phyloP scores from a whole-genome alignment of 106 monocot species.

The Platanthera guangdongensis region DNA sequence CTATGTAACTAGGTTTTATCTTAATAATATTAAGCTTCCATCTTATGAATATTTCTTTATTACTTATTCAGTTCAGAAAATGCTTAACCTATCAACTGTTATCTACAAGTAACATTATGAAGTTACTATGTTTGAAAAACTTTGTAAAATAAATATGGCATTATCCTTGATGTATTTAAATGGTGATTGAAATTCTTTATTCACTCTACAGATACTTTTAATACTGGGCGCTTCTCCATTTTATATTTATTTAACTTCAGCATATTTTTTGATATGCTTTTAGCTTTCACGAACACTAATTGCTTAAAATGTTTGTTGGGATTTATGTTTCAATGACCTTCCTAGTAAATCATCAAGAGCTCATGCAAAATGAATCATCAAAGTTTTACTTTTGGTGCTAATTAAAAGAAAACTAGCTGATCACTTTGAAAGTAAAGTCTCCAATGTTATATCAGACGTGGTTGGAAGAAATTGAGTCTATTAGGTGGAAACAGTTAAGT shows the following conservation, averaged over 20 bases:
- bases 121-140: background rate
- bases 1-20: background rate
- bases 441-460: background rate
- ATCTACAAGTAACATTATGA: background rate
- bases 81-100: background rate
- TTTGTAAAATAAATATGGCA: background rate
- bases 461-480: background rate
- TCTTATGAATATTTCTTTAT: background rate
- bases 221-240: background rate
- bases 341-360: background rate
- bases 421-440: background rate
- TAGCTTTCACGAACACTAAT: background rate
- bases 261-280: background rate
- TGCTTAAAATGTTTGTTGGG: background rate
- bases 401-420: background rate
- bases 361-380: background rate
- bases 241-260: background rate
- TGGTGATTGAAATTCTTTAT: background rate
- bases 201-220: background rate
- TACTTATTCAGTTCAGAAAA: background rate
- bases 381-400: background rate
- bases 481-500: background rate
- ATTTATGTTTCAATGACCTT: background rate
- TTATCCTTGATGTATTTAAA: background rate
- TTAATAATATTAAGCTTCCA: background rate